A percentile compares a stretch with the other conserved stretches of the same genome.
Conservation (phyloP, 768 basidiomycete species). For the Suillus cothurnatus region DNA sequence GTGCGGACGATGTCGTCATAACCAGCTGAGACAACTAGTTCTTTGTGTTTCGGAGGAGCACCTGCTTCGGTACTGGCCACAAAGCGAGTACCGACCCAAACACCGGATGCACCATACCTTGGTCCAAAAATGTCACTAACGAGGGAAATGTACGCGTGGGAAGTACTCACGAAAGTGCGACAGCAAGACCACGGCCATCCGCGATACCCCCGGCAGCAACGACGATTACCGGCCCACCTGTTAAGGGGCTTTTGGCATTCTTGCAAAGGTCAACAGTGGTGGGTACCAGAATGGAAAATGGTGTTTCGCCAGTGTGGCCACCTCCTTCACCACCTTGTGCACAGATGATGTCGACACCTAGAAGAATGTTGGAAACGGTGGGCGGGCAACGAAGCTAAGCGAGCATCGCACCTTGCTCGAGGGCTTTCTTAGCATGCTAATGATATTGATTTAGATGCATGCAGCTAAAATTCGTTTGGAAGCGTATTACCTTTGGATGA, state of each 20-base stretch:
- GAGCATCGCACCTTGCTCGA: constrained; percentile 58
- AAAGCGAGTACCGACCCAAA: constrained; percentile 90
- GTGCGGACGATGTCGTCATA: constrained; percentile 76
- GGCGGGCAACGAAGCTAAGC: not conserved
- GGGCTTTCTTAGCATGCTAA: constrained; percentile 73
- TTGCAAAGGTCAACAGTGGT: constrained; percentile 81
- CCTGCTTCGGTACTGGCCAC: constrained; percentile 82
- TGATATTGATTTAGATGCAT: constrained; percentile 5
- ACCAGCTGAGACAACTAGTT: constrained; percentile 65
- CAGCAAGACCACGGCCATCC: constrained; percentile 81
- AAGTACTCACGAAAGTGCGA: constrained; percentile 58
- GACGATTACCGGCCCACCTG: constrained; percentile 73
- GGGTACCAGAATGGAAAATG: constrained; percentile 82
- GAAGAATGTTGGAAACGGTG: not conserved
- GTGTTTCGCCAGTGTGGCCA: constrained; percentile 84
- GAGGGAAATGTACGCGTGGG: not conserved
- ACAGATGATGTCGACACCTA: constrained; percentile 89
- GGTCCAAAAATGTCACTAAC: not conserved
- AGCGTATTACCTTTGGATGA: constrained; percentile 66
- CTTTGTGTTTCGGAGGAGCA: constrained; percentile 74
- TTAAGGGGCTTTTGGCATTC: constrained; percentile 69
- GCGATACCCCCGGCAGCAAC: constrained; percentile 87
- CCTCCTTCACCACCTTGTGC: constrained; percentile 89
- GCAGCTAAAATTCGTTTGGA: not conserved
- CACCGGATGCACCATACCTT: constrained; percentile 81